Percentiles rank a stretch among this genome's conserved stretches.
Evolutionary conservation across 805 yeast genomes (phyloP).

Genomic region (Starmerella apis): DNA sequence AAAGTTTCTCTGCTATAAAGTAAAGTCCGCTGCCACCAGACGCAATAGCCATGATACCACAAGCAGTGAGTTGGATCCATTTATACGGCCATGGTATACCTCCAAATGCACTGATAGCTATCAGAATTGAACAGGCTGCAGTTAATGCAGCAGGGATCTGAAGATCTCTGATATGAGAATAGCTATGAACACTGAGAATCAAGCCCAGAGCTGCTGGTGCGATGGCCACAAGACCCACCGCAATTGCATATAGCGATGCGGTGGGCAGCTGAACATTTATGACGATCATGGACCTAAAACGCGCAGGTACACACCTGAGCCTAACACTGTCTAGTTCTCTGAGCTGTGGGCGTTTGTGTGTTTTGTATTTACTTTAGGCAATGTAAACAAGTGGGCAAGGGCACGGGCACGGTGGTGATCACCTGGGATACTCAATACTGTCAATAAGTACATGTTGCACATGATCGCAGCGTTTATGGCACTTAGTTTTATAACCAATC

Average conservation of each 20-base stretch:
- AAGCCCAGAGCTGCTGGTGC: constrained; percentile 17
- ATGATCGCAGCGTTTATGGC: no score
- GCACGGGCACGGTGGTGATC: no score
- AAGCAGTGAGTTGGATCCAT: constrained; percentile 2
- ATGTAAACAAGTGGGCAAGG: constrained; percentile 1
- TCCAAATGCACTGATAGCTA: not conserved
- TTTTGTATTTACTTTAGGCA: constrained; percentile 3
- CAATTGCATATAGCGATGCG: constrained; percentile 23
- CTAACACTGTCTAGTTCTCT: not conserved
- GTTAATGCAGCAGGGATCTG: constrained; percentile 18
- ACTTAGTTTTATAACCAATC: no score
- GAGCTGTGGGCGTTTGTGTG: not conserved
- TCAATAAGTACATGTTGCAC: no score
- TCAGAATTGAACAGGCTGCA: constrained; percentile 9
- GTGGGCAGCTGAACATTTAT: constrained; percentile 27
- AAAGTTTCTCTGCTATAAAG: constrained; percentile 11
- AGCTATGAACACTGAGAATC: constrained; percentile 14
- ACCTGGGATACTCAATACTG: no score
- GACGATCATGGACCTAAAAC: constrained; percentile 17
- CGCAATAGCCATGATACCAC: not conserved
- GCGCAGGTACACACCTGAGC: not conserved
- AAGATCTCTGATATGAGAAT: not conserved
- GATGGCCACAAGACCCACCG: constrained; percentile 4
- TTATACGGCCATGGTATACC: constrained; percentile 15
- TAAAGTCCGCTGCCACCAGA: constrained; percentile 19